A percentile compares a stretch with the other conserved stretches of the same genome.
These are phyloP conservation scores for Viola pubescens DNA, from an alignment of 441 rosid species.

Conservation along the genomic window DNA sequence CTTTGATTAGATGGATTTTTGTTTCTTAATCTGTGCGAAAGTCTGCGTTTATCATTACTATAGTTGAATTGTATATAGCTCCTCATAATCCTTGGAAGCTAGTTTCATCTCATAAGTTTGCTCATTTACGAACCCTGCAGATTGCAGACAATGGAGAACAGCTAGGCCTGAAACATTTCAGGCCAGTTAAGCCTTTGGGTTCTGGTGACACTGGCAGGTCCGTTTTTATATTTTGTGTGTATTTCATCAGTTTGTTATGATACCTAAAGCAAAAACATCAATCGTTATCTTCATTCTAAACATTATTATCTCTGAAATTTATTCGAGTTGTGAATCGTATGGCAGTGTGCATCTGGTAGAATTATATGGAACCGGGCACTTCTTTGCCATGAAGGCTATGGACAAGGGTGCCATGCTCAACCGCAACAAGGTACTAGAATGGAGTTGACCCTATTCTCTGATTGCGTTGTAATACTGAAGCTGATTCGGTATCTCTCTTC, in stretches of 20 bases:
- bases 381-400: conserved; percentile 97
- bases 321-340: conserved; percentile 11
- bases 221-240: not conserved
- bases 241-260: too few species aligned
- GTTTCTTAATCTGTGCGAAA: too few species aligned
- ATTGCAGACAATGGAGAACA: conserved; percentile 61
- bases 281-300: not conserved
- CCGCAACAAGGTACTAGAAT: conserved; percentile 68
- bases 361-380: conserved; percentile 57
- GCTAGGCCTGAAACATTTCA: conserved; percentile 73
- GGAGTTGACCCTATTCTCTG: not conserved
- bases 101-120: not conserved
- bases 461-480: not conserved
- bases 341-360: conserved; percentile 93
- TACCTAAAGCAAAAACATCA: not conserved
- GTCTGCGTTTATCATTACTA: too few species aligned
- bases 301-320: not conserved
- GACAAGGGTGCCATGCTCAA: conserved; percentile 85
- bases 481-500: not conserved
- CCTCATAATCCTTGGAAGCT: not conserved
- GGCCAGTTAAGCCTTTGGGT: conserved; percentile 85
- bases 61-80: too few species aligned
- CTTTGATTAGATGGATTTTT: not conserved
- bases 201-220: conserved; percentile 99
- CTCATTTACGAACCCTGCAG: conserved; percentile 25